Evolutionary conservation across 805 yeast species (phyloP), one percentile per base, ranked within the genome.

Genomic region (Wickerhamomyces silvicola): DNA sequence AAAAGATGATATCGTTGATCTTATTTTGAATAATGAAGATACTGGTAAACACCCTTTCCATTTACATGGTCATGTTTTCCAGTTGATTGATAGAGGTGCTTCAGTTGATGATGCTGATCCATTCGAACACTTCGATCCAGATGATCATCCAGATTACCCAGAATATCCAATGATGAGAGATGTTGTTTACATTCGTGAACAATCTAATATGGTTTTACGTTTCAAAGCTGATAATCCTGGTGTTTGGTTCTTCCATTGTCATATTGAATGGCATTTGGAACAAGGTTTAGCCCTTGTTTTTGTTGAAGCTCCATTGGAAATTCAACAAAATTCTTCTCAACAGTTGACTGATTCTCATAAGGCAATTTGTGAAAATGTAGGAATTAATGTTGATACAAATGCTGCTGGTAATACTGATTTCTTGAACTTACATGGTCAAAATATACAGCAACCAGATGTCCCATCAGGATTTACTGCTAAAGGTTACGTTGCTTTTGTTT

Each of bases 241-340:
- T 66, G 88, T 88, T 27, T 90, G 97, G 98, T 75, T 79, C 59
- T 92, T 92, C 94, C 98, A 90, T 66, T 90, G 98, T 63, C 98
- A 90, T 59, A 82, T 92, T 52, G 97, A 92, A 59, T 90, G 98
- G 98, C 98, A 92, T 66, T 72, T 90, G 68, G 72, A 78, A 52
- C 97, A 92, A 67, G 98, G 98, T 52, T 72, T 90, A 49, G 94
- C 94, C 10, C 48, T 87, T 35, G 66, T 70, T 9, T 64, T 92
- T 27, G 63, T 90, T 33, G 98, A 90, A 64, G 95, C 86, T 35
- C 98, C 98, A 18, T 45, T 57, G 9, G 68, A 69, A 35, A 67
- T 90, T 30, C 85, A 79, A 57, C 58, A 57, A 13, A 64, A 66
- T 35, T 47, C 60, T 34, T 37, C 60, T 11, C 83, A 82, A 60